Conservation (phyloP, 257 asterid genomes). For the Scutellaria baicalensis region DNA sequence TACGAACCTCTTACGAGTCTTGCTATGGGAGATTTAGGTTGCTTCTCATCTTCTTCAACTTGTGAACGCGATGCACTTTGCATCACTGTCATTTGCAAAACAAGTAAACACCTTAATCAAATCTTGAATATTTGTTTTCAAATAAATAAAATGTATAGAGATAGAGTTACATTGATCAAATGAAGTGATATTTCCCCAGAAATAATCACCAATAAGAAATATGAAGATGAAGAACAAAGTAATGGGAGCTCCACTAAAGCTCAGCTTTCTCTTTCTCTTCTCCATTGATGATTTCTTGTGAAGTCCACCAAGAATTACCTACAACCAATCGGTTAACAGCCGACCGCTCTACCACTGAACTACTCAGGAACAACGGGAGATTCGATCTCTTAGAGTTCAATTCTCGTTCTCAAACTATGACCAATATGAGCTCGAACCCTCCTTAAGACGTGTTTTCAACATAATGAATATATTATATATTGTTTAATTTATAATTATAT, state of each 20-base stretch:
- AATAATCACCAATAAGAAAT: conserved; percentile 6
- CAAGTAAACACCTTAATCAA: not conserved
- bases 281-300: not conserved
- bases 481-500: not conserved
- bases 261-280: conserved; percentile 2
- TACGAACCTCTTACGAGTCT: conserved; percentile 24
- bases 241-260: conserved; percentile 8
- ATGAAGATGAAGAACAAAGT: conserved; percentile 7
- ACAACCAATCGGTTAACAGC: too few relatives aligned
- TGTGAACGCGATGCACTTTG: not conserved
- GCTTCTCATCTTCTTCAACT: not conserved
- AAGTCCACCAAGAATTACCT: not conserved
- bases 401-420: too few relatives aligned
- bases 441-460: not conserved
- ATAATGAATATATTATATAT: not conserved
- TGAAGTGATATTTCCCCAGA: not conserved
- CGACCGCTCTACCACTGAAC: too few relatives aligned
- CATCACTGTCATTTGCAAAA: conserved; percentile 10
- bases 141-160: not conserved
- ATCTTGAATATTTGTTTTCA: not conserved
- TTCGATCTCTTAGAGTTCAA: too few relatives aligned
- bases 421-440: too few relatives aligned
- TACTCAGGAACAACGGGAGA: too few relatives aligned
- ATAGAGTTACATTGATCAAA: conserved; percentile 3
- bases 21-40: conserved; percentile 11